Evolutionary conservation across 805 yeast genomes (phyloP), one percentile per base, ranked within the genome.

Genomic region (Alloascoidea africana): DNA sequence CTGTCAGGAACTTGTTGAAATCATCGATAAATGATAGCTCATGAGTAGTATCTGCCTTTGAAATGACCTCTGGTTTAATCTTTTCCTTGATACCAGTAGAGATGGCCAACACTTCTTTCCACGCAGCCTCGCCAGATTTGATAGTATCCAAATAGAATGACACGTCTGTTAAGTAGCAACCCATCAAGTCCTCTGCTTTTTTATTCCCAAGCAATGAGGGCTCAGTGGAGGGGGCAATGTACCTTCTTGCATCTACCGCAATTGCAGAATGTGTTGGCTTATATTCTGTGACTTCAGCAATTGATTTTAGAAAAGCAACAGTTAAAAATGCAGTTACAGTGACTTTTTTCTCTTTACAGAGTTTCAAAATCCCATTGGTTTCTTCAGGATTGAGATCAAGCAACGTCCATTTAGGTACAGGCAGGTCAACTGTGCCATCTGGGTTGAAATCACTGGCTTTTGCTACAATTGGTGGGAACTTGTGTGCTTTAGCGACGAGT

Each of bases 81-180:
- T 23, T 23, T 8, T 23, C 8, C n/a, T 23, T 23, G n/a, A 23
- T 23, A 23, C 30, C n/a, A 23, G 8, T 23, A 8, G 30, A 23
- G 8, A 23, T 8, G 8, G 8, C 30, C 8, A 8, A 8, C 8
- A 23, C 30, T 23, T 8, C 30, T 23, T 23, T n/a, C 30, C 30
- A 23, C n/a, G 30, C 30, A 8, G 30, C n/a, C 8, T 23, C n/a
- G n/a, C 30, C 30, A 8, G 30, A n/a, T 8, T 8, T n/a, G n/a
- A 23, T n/a, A 8, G 30, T 8, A 23, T 23, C n/a, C n/a, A 23
- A 23, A 23, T 23, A 8, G n/a, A 23, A 23, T 23, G 30, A 8
- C 8, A 23, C 30, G n/a, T 23, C 30, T 23, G 30, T 23, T 23
- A 23, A 23, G n/a, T 23, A 23, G n/a, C 30, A 23, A 23, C 30